Percentiles rank a stretch among this genome's conserved stretches.
Evolutionary conservation across 495 filamentous ascomycete species (phyloP).

Genomic region (Haplographium delicatum): DNA sequence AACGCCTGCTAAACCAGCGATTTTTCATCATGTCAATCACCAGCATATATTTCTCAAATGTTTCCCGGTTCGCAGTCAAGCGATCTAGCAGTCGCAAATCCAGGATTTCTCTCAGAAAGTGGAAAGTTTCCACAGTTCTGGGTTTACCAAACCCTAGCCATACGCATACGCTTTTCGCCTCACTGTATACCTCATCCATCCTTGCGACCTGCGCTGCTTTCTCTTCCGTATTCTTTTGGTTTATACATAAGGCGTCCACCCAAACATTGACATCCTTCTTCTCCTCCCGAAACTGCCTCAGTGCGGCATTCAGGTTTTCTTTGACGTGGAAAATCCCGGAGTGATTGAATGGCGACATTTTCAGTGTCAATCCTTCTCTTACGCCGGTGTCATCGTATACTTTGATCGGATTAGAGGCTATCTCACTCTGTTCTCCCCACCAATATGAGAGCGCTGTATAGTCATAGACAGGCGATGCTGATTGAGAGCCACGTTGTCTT

Average conservation of each 20-base stretch:
- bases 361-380: not conserved
- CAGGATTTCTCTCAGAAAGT: conserved; percentile 16
- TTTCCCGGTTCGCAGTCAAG: conserved; percentile 8
- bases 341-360: not conserved
- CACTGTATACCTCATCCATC: conserved; percentile 26
- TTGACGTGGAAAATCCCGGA: conserved; percentile 1
- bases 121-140: conserved; percentile 1
- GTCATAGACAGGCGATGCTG: not conserved
- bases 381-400: conserved; percentile 1
- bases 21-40: conserved; percentile 28
- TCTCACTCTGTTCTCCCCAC: not conserved
- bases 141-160: conserved; percentile 26
- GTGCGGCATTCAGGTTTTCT: not conserved
- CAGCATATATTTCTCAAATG: conserved; percentile 23
- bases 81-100: conserved; percentile 20
- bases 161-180: conserved; percentile 24
- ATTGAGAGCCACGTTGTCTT: not conserved
- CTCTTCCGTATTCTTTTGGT: conserved; percentile 1
- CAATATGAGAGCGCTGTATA: not conserved
- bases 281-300: conserved; percentile 5
- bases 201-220: conserved; percentile 14
- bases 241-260: conserved; percentile 9
- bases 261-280: conserved; percentile 5
- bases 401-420: not conserved
- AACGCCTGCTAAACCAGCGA: conserved; percentile 30